These are phyloP conservation scores for Chlorella sp. DNA, from an alignment of 139 green algal species.

Conservation along the genomic window DNA sequence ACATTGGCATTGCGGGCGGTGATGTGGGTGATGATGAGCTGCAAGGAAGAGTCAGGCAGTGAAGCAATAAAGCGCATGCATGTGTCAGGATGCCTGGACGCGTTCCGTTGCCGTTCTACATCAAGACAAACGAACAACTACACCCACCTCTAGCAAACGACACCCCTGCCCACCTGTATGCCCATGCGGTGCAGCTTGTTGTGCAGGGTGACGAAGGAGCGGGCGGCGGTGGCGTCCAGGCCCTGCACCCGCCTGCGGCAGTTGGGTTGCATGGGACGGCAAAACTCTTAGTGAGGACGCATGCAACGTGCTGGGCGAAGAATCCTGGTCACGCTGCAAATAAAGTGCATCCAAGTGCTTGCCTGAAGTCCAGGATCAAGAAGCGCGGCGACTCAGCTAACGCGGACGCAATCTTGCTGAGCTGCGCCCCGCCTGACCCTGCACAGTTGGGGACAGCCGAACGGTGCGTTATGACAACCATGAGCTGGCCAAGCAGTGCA, in stretches of 20 bases:
- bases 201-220: conserved; percentile 73
- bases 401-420: background rate
- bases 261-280: no score
- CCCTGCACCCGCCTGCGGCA: conserved; percentile 68
- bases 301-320: no score
- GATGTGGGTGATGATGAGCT: conserved; percentile 70
- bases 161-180: conserved; percentile 39
- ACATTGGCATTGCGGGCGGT: conserved; percentile 22
- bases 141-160: no score
- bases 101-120: no score
- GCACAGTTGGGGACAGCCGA: background rate
- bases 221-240: conserved; percentile 80
- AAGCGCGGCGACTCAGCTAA: conserved; percentile 55
- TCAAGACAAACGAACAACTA: no score
- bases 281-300: no score
- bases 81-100: no score
- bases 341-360: background rate
- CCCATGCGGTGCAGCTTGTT: conserved; percentile 48
- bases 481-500: background rate
- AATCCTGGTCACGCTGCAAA: no score
- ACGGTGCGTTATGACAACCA: background rate
- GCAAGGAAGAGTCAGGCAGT: background rate
- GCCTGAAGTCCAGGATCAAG: conserved; percentile 74
- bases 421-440: background rate
- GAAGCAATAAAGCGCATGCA: no score